A percentile compares a stretch with the other conserved stretches of the same genome.
These are phyloP conservation scores for Afroboletus lepidellus DNA, from an alignment of 1,284 basidiomycete species.

Conservation along the genomic window DNA sequence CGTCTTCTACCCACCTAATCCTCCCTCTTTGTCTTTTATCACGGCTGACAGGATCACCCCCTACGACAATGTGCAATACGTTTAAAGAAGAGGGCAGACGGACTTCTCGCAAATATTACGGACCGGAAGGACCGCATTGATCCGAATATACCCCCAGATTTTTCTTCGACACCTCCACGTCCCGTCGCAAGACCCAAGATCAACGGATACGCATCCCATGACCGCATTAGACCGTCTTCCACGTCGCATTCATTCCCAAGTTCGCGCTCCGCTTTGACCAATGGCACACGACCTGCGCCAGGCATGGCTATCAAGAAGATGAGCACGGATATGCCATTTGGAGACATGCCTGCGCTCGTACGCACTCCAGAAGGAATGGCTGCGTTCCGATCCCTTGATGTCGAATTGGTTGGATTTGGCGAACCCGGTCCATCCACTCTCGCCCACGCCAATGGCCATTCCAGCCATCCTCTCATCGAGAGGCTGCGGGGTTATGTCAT, in stretches of 20 bases:
- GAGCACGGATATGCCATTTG: conserved; percentile 47
- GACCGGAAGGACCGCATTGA: conserved; percentile 81
- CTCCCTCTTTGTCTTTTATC: conserved; percentile 21
- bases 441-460: conserved; percentile 29
- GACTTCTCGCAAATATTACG: conserved; percentile 83
- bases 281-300: conserved; percentile 17
- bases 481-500: conserved; percentile 34
- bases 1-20: background rate
- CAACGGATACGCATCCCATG: conserved; percentile 27
- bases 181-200: conserved; percentile 32
- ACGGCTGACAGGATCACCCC: conserved; percentile 56
- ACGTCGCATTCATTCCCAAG: conserved; percentile 11
- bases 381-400: conserved; percentile 56
- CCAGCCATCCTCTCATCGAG: conserved; percentile 17
- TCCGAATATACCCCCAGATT: conserved; percentile 43
- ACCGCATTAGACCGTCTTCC: conserved; percentile 16
- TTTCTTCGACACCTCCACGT: conserved; percentile 24
- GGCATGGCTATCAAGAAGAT: conserved; percentile 14
- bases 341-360: conserved; percentile 68
- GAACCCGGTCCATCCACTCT: conserved; percentile 35
- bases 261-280: conserved; percentile 14
- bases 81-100: conserved; percentile 76
- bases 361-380: conserved; percentile 80
- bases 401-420: conserved; percentile 36
- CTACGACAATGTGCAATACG: conserved; percentile 76